phyloP scores from a whole-genome alignment of 352 stramenopile genomes.

The Aphanomyces invadans region DNA sequence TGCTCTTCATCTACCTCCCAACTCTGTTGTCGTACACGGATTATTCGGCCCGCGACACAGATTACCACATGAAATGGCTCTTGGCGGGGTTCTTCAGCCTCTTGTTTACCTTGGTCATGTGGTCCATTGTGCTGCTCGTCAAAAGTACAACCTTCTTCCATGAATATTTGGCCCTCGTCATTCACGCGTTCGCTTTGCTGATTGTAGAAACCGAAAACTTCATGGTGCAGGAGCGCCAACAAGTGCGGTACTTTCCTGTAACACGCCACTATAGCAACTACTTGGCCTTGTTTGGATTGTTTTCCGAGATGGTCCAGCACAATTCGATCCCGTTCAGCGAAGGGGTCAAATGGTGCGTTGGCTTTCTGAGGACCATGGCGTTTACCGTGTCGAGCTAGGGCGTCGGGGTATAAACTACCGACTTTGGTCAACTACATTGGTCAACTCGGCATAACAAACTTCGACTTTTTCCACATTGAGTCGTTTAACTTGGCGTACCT shows the following conservation, averaged over 20 bases:
- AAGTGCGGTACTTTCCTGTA: slow-evolving; percentile 39
- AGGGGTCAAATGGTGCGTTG: slow-evolving; percentile 41
- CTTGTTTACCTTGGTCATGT: slow-evolving; percentile 32
- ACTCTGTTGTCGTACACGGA: slow-evolving; percentile 3
- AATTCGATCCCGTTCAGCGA: slow-evolving; percentile 52
- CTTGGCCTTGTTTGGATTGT: slow-evolving; percentile 34
- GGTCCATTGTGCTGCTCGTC: slow-evolving; percentile 38
- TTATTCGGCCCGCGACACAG: slow-evolving; percentile 16
- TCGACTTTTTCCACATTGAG: slow-evolving; percentile 34
- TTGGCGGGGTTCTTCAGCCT: slow-evolving; percentile 35
- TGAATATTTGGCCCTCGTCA: too few species aligned
- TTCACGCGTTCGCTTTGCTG: too few species aligned
- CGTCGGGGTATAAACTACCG: slow-evolving; percentile 34
- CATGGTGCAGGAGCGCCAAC: slow-evolving; percentile 43
- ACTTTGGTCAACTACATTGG: slow-evolving; percentile 37
- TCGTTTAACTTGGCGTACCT: slow-evolving; percentile 26
- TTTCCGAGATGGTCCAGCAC: slow-evolving; percentile 49
- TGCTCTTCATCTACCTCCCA: slow-evolving; percentile 24
- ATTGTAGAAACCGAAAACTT: slow-evolving; percentile 49
- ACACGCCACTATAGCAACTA: slow-evolving; percentile 47
- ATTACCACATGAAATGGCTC: slow-evolving; percentile 36
- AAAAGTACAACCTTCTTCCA: slow-evolving; percentile 29
- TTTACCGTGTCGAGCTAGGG: too few species aligned
- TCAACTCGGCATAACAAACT: slow-evolving; percentile 19
- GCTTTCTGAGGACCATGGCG: neutral